Evolutionary conservation across 441 rosid genomes (phyloP), one percentile per base, ranked within the genome.

Genomic region (Pelargonium citronellum): DNA sequence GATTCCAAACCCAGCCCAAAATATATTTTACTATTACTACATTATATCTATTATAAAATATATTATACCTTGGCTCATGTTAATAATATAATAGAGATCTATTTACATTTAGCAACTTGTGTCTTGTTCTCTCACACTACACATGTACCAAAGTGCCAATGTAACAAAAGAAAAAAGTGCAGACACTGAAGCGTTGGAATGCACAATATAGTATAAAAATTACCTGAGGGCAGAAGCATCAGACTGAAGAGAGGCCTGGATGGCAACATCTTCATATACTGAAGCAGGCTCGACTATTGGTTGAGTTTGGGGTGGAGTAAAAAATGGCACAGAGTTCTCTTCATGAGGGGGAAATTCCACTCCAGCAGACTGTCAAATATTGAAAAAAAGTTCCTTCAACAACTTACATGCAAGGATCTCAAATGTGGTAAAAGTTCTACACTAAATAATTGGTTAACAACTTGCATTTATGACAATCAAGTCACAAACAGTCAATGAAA

Each of bases 291-390:
- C 84, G 66, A 74, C 82, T 75, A 86, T 75, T 13, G 97, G 89
- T 72, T 91, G 96, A 64, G 97, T 86, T 78, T 91, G 97, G n/a
- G 99, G 97, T 60, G 99, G 99, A 74, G 99, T 91, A 78, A 91
- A 95, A 70, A 95, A 78, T 2, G 96, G 96, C 11, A 91, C 96
- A 67, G 80, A 78, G 76, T 86, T 85, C 83, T 89, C 97, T 65
- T 74, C 87, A 66, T 91, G 87, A n/a, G 96, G 97, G 24, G 99
- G 99, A 77, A 91, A 95, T 74, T 91, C 91, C 77, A 95, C 79
- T 73, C 99, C 97, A 66, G 91, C 88, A 81, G 94, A 79, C 98
- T 92, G 72, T 66, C 77, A 80, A 64, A 51, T 64, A 70, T 66
- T 27, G 46, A 46, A 76, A 47, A 61, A 47, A 65, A n/a, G n/a